Conservation (phyloP, 805 yeast genomes). For the Candida xyloterini region DNA sequence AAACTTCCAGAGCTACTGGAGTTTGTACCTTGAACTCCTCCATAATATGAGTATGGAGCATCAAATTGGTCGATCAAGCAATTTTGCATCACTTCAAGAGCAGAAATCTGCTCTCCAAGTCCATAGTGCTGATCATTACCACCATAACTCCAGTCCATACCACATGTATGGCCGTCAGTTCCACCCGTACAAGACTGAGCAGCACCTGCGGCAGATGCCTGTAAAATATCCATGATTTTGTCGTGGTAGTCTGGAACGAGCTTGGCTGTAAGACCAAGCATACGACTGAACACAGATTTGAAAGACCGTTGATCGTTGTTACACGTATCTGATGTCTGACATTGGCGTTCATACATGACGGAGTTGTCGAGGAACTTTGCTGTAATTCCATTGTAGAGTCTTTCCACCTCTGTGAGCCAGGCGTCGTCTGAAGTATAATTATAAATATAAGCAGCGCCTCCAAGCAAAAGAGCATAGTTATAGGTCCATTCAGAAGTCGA, state of each 20-base stretch:
- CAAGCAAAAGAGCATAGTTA: slow-evolving; percentile 62
- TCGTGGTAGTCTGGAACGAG: slow-evolving; percentile 49
- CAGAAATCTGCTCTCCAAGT: slow-evolving; percentile 81
- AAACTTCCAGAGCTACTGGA: neutral
- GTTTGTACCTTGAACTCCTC: slow-evolving; percentile 1
- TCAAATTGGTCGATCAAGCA: slow-evolving; percentile 38
- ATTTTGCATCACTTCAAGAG: slow-evolving; percentile 61
- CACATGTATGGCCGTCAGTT: slow-evolving; percentile 81
- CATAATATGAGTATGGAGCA: slow-evolving; percentile 58
- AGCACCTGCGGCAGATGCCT: slow-evolving; percentile 61
- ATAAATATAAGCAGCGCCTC: slow-evolving; percentile 71
- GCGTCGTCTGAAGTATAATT: slow-evolving; percentile 49
- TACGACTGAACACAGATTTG: slow-evolving; percentile 64
- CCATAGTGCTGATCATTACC: slow-evolving; percentile 71
- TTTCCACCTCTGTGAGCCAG: slow-evolving; percentile 41
- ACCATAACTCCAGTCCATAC: slow-evolving; percentile 60
- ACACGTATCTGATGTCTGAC: slow-evolving; percentile 52
- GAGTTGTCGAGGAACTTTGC: slow-evolving; percentile 43
- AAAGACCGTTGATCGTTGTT: slow-evolving; percentile 77
- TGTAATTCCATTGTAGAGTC: slow-evolving; percentile 37
- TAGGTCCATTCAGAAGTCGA: slow-evolving; percentile 62
- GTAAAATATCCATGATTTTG: slow-evolving; percentile 34
- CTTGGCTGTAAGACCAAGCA: slow-evolving; percentile 55
- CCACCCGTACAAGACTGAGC: slow-evolving; percentile 84
- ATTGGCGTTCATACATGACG: slow-evolving; percentile 61